These are phyloP conservation scores for Glarea lozoyensis DNA, from an alignment of 495 filamentous ascomycete species.

Conservation along the genomic window DNA sequence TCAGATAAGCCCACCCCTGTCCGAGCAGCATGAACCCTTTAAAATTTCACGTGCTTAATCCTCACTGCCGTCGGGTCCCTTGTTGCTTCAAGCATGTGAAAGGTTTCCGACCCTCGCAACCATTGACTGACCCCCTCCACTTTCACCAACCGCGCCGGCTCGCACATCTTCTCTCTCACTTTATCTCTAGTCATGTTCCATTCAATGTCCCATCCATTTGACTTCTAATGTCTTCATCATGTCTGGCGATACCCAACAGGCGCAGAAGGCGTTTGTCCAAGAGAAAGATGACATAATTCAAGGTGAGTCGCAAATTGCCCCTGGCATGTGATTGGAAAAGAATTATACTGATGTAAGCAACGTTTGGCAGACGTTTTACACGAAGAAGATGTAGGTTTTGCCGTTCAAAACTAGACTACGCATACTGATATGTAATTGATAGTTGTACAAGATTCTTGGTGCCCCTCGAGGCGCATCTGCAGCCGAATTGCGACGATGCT, in stretches of 20 bases:
- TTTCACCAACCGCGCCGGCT: too few species aligned
- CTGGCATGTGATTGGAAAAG: constrained; percentile 16
- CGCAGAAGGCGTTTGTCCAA: constrained; percentile 6
- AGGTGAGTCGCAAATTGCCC: constrained; percentile 2
- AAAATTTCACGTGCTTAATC: too few species aligned
- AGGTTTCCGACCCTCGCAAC: too few species aligned
- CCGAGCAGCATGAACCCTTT: too few species aligned
- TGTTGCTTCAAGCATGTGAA: too few species aligned
- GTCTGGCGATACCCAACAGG: constrained; percentile 17
- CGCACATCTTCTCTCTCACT: too few species aligned
- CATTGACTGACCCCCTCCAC: too few species aligned
- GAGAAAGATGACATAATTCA: constrained; percentile 20
- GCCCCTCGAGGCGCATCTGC: constrained; percentile 24
- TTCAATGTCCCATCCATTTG: constrained; percentile 21
- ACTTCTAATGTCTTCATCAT: constrained; percentile 20
- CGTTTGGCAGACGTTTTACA: constrained; percentile 25
- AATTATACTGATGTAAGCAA: constrained; percentile 2
- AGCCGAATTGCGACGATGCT: constrained; percentile 30
- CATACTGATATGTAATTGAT: constrained; percentile 4
- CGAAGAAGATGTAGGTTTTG: constrained; percentile 26
- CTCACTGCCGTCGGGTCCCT: too few species aligned
- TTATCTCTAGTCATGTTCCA: constrained; percentile 17
- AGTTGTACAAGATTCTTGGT: constrained; percentile 32
- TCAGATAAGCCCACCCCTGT: too few species aligned
- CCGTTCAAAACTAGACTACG: neutral